These are phyloP conservation scores for Erysimum cheiranthoides DNA, from an alignment of 345 rosid species.

Conservation along the genomic window DNA sequence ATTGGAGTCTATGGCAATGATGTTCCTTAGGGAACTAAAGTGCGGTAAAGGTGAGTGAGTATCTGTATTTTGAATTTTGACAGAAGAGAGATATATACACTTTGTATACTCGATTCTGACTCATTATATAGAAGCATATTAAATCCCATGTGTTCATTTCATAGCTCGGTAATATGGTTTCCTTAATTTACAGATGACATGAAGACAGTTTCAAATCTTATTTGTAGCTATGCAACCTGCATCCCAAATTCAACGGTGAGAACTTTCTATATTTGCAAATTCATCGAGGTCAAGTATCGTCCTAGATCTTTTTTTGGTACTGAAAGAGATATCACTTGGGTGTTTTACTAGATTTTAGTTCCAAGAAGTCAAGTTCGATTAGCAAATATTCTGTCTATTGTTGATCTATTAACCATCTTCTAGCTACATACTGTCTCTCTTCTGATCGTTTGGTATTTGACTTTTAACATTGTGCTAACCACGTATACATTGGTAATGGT, in stretches of 20 bases:
- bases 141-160: background rate
- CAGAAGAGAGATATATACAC: background rate
- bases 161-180: conserved; percentile 17
- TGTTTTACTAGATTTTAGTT: background rate
- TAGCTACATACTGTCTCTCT: background rate
- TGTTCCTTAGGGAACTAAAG: conserved; percentile 55
- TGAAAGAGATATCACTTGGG: conserved; percentile 2
- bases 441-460: no score
- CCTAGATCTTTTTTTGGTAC: background rate
- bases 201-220: conserved; percentile 55
- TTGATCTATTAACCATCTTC: background rate
- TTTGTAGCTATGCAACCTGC: conserved; percentile 57
- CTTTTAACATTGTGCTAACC: no score
- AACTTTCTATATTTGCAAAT: conserved; percentile 56
- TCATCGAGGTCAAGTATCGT: conserved; percentile 3
- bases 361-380: conserved; percentile 11
- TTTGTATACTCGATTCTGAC: background rate
- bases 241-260: conserved; percentile 78
- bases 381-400: background rate
- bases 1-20: conserved; percentile 61
- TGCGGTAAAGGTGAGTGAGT: conserved; percentile 51
- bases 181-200: conserved; percentile 55
- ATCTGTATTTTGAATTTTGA: background rate
- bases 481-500: background rate
- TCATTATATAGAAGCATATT: background rate